Evolutionary conservation across 345 rosid genomes (phyloP).

Genomic region (Salix koriyanagi): DNA sequence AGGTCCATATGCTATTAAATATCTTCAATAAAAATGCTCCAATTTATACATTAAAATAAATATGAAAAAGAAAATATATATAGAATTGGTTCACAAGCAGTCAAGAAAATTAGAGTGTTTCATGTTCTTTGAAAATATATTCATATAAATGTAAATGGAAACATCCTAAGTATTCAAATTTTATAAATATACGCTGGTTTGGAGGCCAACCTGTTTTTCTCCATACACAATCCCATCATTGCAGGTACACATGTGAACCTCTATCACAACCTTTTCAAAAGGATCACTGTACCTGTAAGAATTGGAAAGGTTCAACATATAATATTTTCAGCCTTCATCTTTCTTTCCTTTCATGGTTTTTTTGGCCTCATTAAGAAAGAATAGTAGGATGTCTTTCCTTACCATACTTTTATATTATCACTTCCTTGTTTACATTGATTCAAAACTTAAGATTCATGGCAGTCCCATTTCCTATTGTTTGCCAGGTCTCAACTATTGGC

Average conservation of each 20-base stretch:
- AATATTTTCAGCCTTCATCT: background rate
- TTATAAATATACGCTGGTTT: background rate
- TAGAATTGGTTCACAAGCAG: background rate
- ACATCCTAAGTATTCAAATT: background rate
- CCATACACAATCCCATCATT: background rate
- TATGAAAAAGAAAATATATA: background rate
- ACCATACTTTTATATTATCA: background rate
- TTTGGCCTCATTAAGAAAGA: background rate
- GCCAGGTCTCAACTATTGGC: background rate
- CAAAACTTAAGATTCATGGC: background rate
- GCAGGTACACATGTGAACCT: background rate
- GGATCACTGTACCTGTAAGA: background rate
- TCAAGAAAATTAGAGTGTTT: background rate
- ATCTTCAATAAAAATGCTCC: background rate
- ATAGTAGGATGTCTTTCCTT: background rate
- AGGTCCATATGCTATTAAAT: background rate
- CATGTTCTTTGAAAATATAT: background rate
- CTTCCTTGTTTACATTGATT: background rate
- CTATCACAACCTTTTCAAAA: background rate
- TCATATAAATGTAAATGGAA: background rate
- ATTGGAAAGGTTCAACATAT: background rate
- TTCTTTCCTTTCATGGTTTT: background rate
- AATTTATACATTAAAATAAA: background rate
- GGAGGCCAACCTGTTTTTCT: background rate
- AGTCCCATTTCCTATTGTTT: background rate